phyloP scores from a whole-genome alignment of 75 land plant genomes.

The Sequoiadendron giganteum region DNA sequence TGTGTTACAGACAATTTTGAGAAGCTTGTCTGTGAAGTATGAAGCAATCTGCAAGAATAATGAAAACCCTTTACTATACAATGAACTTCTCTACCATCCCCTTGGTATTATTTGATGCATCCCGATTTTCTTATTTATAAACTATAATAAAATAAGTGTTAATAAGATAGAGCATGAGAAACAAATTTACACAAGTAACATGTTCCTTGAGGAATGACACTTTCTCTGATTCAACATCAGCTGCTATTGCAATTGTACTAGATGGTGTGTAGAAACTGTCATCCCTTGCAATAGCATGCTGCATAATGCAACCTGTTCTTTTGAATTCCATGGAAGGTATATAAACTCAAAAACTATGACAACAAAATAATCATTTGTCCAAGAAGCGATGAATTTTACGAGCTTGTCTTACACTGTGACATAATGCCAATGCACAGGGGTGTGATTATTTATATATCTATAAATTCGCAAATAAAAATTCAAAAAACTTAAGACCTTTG shows the following conservation, averaged over 20 bases:
- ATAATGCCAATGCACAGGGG: neutral
- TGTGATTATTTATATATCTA: neutral
- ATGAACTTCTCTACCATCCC: too few species aligned
- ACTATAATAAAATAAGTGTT: neutral
- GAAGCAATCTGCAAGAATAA: too few species aligned
- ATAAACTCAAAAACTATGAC: conserved; percentile 92
- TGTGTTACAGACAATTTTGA: conserved; percentile 63
- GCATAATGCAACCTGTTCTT: conserved; percentile 58
- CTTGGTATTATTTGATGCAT: too few species aligned
- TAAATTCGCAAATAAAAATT: neutral
- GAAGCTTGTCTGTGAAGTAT: conserved; percentile 72
- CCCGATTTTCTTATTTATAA: neutral
- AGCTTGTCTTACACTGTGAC: too few species aligned
- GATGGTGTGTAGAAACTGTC: too few species aligned
- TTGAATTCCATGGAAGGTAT: conserved; percentile 82
- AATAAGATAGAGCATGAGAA: too few species aligned
- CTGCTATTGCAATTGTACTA: conserved; percentile 71
- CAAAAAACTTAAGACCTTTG: too few species aligned
- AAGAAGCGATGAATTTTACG: too few species aligned
- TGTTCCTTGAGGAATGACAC: conserved; percentile 64
- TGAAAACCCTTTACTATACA: too few species aligned
- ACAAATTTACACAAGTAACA: too few species aligned
- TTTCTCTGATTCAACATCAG: conserved; percentile 49
- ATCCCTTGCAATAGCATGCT: conserved; percentile 25
- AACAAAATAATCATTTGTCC: too few species aligned